Conservation (phyloP, 495 filamentous ascomycete species). For the Hyaloscypha hepaticicola region DNA sequence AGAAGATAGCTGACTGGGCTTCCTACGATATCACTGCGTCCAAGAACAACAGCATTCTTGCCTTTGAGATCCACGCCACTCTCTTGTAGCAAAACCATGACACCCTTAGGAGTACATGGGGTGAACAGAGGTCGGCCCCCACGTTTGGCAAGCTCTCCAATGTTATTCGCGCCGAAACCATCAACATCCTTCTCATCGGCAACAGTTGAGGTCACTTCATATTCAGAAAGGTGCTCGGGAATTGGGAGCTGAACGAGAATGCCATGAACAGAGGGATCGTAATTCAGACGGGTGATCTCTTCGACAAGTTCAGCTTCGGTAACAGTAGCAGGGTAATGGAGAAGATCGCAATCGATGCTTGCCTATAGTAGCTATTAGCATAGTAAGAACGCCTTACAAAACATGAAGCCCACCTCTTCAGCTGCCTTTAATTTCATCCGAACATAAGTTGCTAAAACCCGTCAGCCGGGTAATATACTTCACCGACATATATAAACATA, state of each 20-base stretch:
- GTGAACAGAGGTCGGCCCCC: conserved; percentile 83
- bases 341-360: conserved; percentile 81
- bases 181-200: conserved; percentile 96
- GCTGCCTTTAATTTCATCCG: conserved; percentile 99
- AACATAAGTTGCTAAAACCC: conserved; percentile 82
- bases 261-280: conserved; percentile 83
- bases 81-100: conserved; percentile 87
- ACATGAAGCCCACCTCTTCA: conserved; percentile 63
- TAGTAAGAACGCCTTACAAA: neutral
- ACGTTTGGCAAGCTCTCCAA: conserved; percentile 93
- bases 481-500: conserved; percentile 42
- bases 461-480: conserved; percentile 10
- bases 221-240: conserved; percentile 84
- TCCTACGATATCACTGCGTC: conserved; percentile 94
- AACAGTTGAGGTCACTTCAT: conserved; percentile 84
- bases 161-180: conserved; percentile 90
- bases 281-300: conserved; percentile 76
- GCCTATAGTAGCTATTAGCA: conserved; percentile 52
- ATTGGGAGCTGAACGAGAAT: conserved; percentile 93
- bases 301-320: conserved; percentile 84
- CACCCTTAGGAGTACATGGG: conserved; percentile 94
- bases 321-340: conserved; percentile 77
- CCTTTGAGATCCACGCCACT: conserved; percentile 79
- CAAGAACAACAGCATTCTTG: conserved; percentile 93
- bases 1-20: conserved; percentile 94